Evolutionary conservation across 2,329 filamentous ascomycete genomes (phyloP).

Genomic region (Pseudogymnoascus sp.): DNA sequence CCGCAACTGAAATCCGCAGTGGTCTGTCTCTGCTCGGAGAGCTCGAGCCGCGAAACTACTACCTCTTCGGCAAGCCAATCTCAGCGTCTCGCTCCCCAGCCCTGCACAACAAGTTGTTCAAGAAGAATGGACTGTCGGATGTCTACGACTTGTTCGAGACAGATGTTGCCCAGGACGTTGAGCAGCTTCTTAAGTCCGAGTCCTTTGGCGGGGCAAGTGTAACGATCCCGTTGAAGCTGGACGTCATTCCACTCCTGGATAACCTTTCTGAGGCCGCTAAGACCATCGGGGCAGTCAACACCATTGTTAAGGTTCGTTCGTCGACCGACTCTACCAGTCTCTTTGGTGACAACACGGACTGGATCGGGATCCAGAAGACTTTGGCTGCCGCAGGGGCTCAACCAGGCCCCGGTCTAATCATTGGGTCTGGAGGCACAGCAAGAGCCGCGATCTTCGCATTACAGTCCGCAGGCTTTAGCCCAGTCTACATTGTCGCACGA

Average conservation of each 20-base stretch:
- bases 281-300: slow-evolving; percentile 89
- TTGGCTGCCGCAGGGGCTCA: slow-evolving; percentile 34
- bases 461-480: slow-evolving; percentile 71
- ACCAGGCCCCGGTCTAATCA: slow-evolving; percentile 59
- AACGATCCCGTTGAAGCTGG: slow-evolving; percentile 89
- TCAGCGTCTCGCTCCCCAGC: slow-evolving; percentile 74
- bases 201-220: slow-evolving; percentile 91
- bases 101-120: slow-evolving; percentile 82
- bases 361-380: slow-evolving; percentile 80
- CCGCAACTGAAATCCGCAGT: slow-evolving; percentile 76
- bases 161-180: slow-evolving; percentile 50
- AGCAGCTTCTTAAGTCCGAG: slow-evolving; percentile 55
- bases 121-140: slow-evolving; percentile 70
- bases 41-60: slow-evolving; percentile 68
- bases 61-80: slow-evolving; percentile 81
- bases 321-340: slow-evolving; percentile 39
- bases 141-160: slow-evolving; percentile 73
- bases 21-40: slow-evolving; percentile 72
- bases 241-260: slow-evolving; percentile 75
- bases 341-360: slow-evolving; percentile 90
- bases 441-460: slow-evolving; percentile 86
- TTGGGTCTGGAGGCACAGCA: slow-evolving; percentile 87
- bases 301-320: slow-evolving; percentile 57
- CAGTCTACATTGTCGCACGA: slow-evolving; percentile 81
- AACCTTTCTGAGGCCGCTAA: slow-evolving; percentile 69